Percentiles rank a stretch among this genome's conserved stretches.
Evolutionary conservation across 306 rosid genomes (phyloP).

Genomic region (Rosa lucieae): DNA sequence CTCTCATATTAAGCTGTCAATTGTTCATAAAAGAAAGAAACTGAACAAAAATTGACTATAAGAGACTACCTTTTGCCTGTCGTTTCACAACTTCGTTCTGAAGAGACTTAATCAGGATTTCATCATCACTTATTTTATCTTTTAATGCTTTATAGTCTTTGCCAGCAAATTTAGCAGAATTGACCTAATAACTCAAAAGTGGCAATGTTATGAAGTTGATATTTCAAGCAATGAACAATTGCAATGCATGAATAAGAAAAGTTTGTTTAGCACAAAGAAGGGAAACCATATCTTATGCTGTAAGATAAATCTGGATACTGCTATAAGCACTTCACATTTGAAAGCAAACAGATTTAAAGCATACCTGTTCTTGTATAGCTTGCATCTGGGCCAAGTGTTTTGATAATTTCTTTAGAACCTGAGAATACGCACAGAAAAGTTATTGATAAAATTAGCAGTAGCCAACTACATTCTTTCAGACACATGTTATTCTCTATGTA

Average conservation of each 20-base stretch:
- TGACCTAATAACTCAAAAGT: slow-evolving; percentile 47
- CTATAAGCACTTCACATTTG: not conserved
- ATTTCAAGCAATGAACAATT: slow-evolving; percentile 16
- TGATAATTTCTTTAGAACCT: slow-evolving; percentile 72
- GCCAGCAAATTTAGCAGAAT: slow-evolving; percentile 68
- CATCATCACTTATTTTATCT: slow-evolving; percentile 67
- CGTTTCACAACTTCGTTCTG: slow-evolving; percentile 68
- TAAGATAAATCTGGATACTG: slow-evolving; percentile 21
- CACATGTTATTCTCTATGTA: not conserved
- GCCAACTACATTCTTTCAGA: not conserved
- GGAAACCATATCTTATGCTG: not conserved
- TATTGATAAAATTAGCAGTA: not conserved
- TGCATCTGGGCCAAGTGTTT: slow-evolving; percentile 74
- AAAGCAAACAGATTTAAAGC: slow-evolving; percentile 4
- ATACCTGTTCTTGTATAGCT: slow-evolving; percentile 80
- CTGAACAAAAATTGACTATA: slow-evolving; percentile 18
- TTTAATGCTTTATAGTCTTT: slow-evolving; percentile 69
- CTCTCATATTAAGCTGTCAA: not conserved
- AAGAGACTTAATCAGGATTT: slow-evolving; percentile 69
- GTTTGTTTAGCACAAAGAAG: not conserved
- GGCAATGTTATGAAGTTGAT: slow-evolving; percentile 22
- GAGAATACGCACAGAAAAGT: slow-evolving; percentile 24
- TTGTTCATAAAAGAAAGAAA: slow-evolving; percentile 5
- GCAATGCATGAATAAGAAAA: slow-evolving; percentile 9
- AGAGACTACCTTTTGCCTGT: slow-evolving; percentile 59